phyloP scores from a whole-genome alignment of 805 yeast species.

The Cyberlindnera petersonii region DNA sequence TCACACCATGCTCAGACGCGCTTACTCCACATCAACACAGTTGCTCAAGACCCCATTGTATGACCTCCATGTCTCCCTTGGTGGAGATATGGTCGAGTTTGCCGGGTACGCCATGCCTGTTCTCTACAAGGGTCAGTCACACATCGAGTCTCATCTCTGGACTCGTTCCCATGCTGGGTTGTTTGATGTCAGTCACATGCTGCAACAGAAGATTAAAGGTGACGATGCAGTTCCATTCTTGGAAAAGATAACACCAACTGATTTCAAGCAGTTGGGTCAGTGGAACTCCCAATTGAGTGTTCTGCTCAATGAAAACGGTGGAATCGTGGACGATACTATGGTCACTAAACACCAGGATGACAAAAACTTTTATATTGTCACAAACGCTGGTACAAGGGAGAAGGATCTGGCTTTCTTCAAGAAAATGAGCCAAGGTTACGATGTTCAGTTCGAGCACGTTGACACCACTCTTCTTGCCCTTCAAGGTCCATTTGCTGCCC shows the following conservation, averaged over 20 bases:
- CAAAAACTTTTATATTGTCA: slow-evolving; percentile 73
- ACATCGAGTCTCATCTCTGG: slow-evolving; percentile 93
- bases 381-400: slow-evolving; percentile 92
- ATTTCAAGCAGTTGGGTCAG: slow-evolving; percentile 51
- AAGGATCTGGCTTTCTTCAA: slow-evolving; percentile 69
- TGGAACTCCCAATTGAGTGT: slow-evolving; percentile 75
- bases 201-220: slow-evolving; percentile 81
- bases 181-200: slow-evolving; percentile 97
- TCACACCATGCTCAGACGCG: slow-evolving; percentile 22
- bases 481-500: slow-evolving; percentile 88
- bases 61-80: slow-evolving; percentile 70
- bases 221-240: slow-evolving; percentile 61
- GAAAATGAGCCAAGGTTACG: slow-evolving; percentile 39
- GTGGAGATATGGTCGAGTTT: slow-evolving; percentile 91
- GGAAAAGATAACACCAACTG: slow-evolving; percentile 86
- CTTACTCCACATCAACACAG: slow-evolving; percentile 23
- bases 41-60: slow-evolving; percentile 66
- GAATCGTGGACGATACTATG: slow-evolving; percentile 89
- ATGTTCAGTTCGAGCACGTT: slow-evolving; percentile 42
- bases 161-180: slow-evolving; percentile 83
- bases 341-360: slow-evolving; percentile 75
- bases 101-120: slow-evolving; percentile 98
- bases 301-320: slow-evolving; percentile 69
- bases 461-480: slow-evolving; percentile 80
- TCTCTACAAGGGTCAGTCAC: slow-evolving; percentile 76